Percentiles rank a stretch among this genome's conserved stretches.
Conservation (phyloP, 352 stramenopile species). For the Elongisporangium undulatum region DNA sequence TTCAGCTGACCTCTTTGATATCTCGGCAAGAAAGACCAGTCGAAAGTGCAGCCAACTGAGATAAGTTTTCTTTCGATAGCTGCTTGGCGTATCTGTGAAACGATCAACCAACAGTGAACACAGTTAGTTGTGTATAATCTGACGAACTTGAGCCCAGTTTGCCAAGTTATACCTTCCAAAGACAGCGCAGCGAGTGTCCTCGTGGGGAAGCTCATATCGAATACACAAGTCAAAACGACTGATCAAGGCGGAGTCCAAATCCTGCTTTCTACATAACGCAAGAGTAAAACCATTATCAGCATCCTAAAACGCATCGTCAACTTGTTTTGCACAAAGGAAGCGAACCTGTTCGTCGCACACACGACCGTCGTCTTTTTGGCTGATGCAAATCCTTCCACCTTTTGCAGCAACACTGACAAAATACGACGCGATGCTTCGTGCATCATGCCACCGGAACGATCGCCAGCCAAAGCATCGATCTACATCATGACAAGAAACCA, state of each 20-base stretch:
- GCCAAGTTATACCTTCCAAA: constrained; percentile 72
- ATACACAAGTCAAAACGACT: constrained; percentile 93
- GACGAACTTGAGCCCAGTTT: background rate
- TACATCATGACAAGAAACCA: constrained; percentile 10
- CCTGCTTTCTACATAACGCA: constrained; percentile 72
- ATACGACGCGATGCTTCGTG: constrained; percentile 91
- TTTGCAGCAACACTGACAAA: constrained; percentile 90
- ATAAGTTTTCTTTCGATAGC: constrained; percentile 65
- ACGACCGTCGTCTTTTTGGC: constrained; percentile 91
- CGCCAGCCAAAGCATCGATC: constrained; percentile 90
- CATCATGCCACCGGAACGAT: constrained; percentile 85
- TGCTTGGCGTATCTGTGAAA: constrained; percentile 86
- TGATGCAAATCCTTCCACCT: constrained; percentile 92
- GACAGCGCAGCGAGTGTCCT: constrained; percentile 76
- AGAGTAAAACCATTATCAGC: too few species aligned
- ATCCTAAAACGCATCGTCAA: background rate
- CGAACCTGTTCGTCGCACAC: constrained; percentile 87
- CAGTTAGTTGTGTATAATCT: background rate
- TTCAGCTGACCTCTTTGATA: constrained; percentile 86
- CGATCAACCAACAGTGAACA: background rate
- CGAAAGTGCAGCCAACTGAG: constrained; percentile 71
- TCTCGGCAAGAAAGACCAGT: constrained; percentile 89
- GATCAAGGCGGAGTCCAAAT: constrained; percentile 90
- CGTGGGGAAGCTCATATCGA: constrained; percentile 87
- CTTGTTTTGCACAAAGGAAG: background rate